Conservation (phyloP, 106 monocot species). For the Dioscorea zingiberensis region DNA sequence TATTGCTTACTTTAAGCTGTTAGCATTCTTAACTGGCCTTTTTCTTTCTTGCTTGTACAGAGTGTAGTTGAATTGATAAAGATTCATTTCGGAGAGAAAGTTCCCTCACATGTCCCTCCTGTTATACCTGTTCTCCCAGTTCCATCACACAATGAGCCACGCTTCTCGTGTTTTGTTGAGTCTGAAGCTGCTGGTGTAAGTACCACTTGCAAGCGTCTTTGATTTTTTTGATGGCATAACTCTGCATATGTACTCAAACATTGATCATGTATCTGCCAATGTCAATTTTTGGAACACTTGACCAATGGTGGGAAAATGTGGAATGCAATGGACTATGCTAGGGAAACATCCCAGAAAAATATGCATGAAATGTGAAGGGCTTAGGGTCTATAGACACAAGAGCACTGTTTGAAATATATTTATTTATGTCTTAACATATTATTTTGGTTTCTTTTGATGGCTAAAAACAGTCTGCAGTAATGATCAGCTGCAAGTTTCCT, state of each 20-base stretch:
- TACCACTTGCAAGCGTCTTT: background rate
- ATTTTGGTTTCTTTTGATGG: slow-evolving; percentile 10
- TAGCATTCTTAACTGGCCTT: background rate
- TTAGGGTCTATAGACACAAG: too few relatives aligned
- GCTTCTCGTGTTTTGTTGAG: slow-evolving; percentile 97
- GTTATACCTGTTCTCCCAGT: slow-evolving; percentile 66
- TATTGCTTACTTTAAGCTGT: slow-evolving; percentile 9
- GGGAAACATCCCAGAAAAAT: too few relatives aligned
- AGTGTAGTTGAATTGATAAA: slow-evolving; percentile 92
- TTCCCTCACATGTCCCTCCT: slow-evolving; percentile 27
- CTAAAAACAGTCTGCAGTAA: slow-evolving; percentile 85
- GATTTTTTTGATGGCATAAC: too few relatives aligned
- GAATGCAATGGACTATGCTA: too few relatives aligned
- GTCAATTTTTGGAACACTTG: too few relatives aligned
- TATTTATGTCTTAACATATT: background rate
- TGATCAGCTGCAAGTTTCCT: slow-evolving; percentile 94
- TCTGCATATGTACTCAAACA: too few relatives aligned
- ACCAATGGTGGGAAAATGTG: too few relatives aligned
- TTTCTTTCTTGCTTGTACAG: slow-evolving; percentile 34
- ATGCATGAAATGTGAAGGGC: too few relatives aligned
- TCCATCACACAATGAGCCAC: slow-evolving; percentile 88
- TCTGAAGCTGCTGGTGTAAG: slow-evolving; percentile 99
- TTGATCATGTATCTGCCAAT: too few relatives aligned
- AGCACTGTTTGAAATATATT: too few relatives aligned
- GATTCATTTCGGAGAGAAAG: slow-evolving; percentile 80